Base-by-base conservation (phyloP, 441 rosid genomes). In the Brassica hybrid region DNA sequence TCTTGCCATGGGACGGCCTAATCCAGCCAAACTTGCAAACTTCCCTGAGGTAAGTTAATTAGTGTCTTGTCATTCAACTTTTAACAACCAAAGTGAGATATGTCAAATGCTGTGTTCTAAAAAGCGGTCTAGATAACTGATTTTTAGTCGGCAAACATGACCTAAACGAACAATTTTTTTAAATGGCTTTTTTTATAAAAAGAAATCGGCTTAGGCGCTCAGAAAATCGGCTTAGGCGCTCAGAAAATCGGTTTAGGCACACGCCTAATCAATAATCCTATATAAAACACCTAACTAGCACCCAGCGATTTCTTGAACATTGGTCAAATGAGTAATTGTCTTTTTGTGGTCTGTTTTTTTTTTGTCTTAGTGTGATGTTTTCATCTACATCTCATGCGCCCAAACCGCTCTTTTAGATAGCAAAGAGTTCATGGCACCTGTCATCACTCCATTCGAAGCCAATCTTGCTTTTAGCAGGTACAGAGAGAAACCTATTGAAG, bases 11-110 rank as follows among this genome's bases (percentile, higher is more conserved):
- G 98, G 98, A 75, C 86, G 88, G 75, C 98, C 97, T 69, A 95
- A 95, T 77, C 96, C 98, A 17, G 92, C 97, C 62, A 95, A 95
- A 83, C 96, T 95, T 65, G 99, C 98, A 21, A 95, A 95, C 83
- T 95, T 93, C 70, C 99, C 94, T 0, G 98, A 95, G 88, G 99
- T 88, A 80, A 75, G 65, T 78, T 67, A 16, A 59, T 0, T 48
- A 62, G 12, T 32, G 65, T 19, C 43, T 50, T 66, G 71, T 25
- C 43, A 38, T 9, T 10, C 5, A 66, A 63, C 12, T 62, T 14
- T n/a, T n/a, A 70, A 63, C 19, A 65, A 73, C 18, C 63, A 70
- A 30, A 61, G 71, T 60, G 61, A 38, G 48, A 38, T 59, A 41
- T 74, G 38, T 27, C n/a, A n/a, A n/a, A n/a, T n/a, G n/a, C n/a